Base-by-base conservation (phyloP, 2,329 filamentous ascomycete species). In the Penicillium sumatraense region DNA sequence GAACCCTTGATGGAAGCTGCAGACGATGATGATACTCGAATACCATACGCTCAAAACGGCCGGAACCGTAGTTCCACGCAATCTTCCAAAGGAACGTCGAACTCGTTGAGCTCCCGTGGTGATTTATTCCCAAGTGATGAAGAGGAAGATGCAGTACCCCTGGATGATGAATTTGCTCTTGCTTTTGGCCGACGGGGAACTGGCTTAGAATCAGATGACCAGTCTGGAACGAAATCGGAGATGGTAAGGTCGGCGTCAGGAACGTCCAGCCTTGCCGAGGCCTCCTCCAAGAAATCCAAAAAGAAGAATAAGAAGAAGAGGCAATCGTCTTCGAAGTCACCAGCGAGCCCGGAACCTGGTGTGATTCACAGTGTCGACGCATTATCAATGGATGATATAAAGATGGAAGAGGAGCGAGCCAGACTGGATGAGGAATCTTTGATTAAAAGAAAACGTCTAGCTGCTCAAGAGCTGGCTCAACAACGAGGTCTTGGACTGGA, bases 111-210 rank as follows among this genome's bases (percentile, higher is more conserved):
- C 66, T 96, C 92, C 10, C 82, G 93, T 44, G 92, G 92, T 2
- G 93, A 98, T 74, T 79, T 98, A 11, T 95, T 97, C 63, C 91
- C 91, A 0, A 96, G 92, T 66, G 92, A 96, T 67, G 91, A 93
- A 50, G 91, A 96, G 60, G 93, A 96, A 71, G 93, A 98, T 74
- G 93, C 93, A 1, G 86, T 96, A n/a, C 90, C 92, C 11, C 77
- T 98, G 16, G 91, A 93, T 65, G 93, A 97, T 69, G 93, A 97
- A 68, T 96, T 98, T 65, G 90, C 92, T 2, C 87, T 96, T 71
- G 86, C 87, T 3, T 80, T 97, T 58, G 88, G 92, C 57, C 85
- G 89, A 49, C 86, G 89, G 61, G 83, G 82, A n/a, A 85, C 83
- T 1, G 77, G 76, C 3, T 71, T 78, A 26, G 78, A 77, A 38